Evolutionary conservation across 192 early-diverging fungal species (phyloP), one percentile per base, ranked within the genome.

Genomic region (Coemansia sp.): DNA sequence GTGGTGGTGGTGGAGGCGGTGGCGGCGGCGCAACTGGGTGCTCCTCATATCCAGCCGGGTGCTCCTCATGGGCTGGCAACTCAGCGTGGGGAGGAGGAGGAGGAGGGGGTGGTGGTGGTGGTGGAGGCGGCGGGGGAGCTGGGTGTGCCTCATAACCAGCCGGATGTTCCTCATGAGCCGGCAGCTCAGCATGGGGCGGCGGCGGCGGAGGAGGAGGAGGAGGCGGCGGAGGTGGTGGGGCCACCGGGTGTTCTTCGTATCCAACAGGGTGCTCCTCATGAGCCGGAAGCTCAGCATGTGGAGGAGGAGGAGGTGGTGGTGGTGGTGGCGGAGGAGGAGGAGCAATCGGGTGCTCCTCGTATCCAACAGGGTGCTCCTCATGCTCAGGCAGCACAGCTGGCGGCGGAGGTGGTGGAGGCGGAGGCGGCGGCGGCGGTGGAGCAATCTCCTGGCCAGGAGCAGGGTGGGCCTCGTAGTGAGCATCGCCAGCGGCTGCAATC

Each of bases 401-500:
- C 4, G 41, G 36, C 4, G 38, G 55, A 7, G 47, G 42, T 6
- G 31, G 28, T 25, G 48, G 22, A 40, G 28, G 33, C 1, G 65
- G 55, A 0, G 47, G 42, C 5, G 33, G 30, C 23, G 48, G 22
- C 14, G 17, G 22, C 10, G 64, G 57, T 23, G 33, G 56, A 34
- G 45, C 31, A 36, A 28, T 41, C 38, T 41, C 38, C 38, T 41
- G 38, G 38, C 38, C 38, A 41, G 52, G 31, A 11, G 45, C 28
- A 44, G 13, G 59, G 45, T 31, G 55, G 44, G 65, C 66, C 63
- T 76, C 68, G 57, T 76, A 76, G 36, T 70, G 64, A 3, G 52
- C 50, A 20, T 70, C 74, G 27, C 68, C 74, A 36, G 69, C 75
- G 14, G 65, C 65, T 33, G 65, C 75, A 61, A 78, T 33, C 37